These are phyloP conservation scores for Gleditsia sinensis DNA, from an alignment of 306 rosid species.

Conservation along the genomic window DNA sequence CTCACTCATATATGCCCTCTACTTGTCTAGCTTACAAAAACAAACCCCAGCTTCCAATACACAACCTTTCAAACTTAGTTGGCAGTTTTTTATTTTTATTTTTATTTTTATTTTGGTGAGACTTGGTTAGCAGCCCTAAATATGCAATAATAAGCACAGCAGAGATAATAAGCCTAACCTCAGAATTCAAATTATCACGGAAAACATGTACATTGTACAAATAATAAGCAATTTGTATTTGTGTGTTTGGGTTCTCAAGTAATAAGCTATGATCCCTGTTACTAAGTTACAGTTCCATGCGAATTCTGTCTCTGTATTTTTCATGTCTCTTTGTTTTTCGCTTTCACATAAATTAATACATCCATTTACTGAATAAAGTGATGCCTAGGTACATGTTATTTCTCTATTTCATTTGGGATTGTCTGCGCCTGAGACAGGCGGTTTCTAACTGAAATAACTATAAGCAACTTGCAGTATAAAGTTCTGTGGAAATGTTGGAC, in stretches of 20 bases:
- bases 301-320: background rate
- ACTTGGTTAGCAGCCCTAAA: background rate
- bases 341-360: conserved; percentile 13
- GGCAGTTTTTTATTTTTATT: too few relatives aligned
- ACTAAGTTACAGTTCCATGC: conserved; percentile 16
- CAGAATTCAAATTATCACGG: too few relatives aligned
- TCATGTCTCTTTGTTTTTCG: background rate
- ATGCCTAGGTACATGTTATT: background rate
- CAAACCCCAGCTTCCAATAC: too few relatives aligned
- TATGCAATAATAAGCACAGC: too few relatives aligned
- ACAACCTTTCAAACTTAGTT: too few relatives aligned
- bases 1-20: too few relatives aligned
- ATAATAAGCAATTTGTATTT: background rate
- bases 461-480: conserved; percentile 36
- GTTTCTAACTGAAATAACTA: conserved; percentile 55
- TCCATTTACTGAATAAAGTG: conserved; percentile 25
- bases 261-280: conserved; percentile 28
- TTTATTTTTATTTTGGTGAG: too few relatives aligned
- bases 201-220: background rate
- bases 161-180: too few relatives aligned
- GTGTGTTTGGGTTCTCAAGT: background rate
- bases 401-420: background rate
- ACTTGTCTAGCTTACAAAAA: too few relatives aligned
- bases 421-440: conserved; percentile 22
- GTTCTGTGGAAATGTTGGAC: conserved; percentile 28